Evolutionary conservation across 2,329 filamentous ascomycete species (phyloP), one percentile per base, ranked within the genome.

Genomic region (Penicillium sp.): DNA sequence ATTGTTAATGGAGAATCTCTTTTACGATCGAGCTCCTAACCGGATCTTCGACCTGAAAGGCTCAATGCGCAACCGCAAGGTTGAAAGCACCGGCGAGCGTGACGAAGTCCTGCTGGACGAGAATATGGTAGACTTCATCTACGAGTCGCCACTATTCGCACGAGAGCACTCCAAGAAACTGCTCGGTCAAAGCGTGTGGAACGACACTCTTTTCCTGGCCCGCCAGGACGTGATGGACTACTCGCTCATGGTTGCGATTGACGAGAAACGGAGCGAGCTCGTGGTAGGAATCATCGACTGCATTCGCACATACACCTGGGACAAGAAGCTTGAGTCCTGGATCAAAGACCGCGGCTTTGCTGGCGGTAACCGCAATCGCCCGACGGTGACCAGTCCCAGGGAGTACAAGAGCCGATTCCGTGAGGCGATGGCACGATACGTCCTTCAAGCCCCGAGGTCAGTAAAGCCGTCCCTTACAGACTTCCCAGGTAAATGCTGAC

Each of bases 291-390:
- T 98, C 63, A 97, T 98, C 57, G 92, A 98, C 69, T 97, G 93
- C 68, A 97, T 98, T 59, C 84, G 93, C 47, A 98, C 93, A 0
- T 98, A 97, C 67, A 98, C 93, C 0, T 98, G 93, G 90, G 93
- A 98, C 75, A 98, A 98, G 78, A 96, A 96, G 68, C 81, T 98
- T n/a, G 93, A 98, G 74, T 93, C 87, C 47, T 98, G 93, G 93
- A 96, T 98, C 79, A 98, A 98, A 72, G 91, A 97, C 66, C 87
- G 92, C 33, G 93, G 88, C 0, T 89, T 91, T 62, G 87, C 85
- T 50, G 84, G 85, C 27, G 83, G 87, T 49, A 88, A 95, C 63
- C 85, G 85, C 70, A 86, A 85, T 60, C 81, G 89, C 54, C 95
- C 95, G 7, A 98, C 93, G 0, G 93, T 98, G 44, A 98, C 93